A percentile compares a stretch with the other conserved stretches of the same genome.
These are phyloP conservation scores for Exophiala sp. DNA, from an alignment of 2,329 filamentous ascomycete species.

Conservation along the genomic window DNA sequence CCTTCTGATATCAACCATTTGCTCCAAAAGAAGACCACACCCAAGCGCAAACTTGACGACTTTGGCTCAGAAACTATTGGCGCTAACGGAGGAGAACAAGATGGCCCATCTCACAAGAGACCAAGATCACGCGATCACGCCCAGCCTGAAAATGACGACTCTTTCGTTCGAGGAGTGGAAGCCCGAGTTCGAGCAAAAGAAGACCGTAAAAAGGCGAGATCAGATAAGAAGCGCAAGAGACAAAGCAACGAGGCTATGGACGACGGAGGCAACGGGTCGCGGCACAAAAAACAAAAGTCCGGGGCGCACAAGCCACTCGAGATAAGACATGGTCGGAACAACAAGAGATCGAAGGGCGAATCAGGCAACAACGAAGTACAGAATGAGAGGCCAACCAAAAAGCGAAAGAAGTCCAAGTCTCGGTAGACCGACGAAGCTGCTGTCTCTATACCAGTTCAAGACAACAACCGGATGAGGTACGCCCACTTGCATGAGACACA, in stretches of 20 bases:
- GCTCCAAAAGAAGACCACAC: conserved; percentile 9
- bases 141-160: conserved; percentile 17
- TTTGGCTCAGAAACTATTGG: conserved; percentile 3
- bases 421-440: background rate
- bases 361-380: background rate
- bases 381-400: conserved; percentile 9
- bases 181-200: conserved; percentile 42
- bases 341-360: conserved; percentile 7
- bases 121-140: background rate
- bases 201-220: conserved; percentile 35
- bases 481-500: background rate
- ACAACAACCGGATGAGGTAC: background rate
- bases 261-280: conserved; percentile 11
- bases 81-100: background rate
- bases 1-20: conserved; percentile 21
- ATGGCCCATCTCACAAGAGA: conserved; percentile 29
- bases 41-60: conserved; percentile 17
- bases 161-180: conserved; percentile 41
- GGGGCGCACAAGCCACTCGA: background rate
- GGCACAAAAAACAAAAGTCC: conserved; percentile 13
- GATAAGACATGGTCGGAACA: background rate
- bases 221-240: conserved; percentile 41
- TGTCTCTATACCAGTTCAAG: background rate
- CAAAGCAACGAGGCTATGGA: conserved; percentile 22
- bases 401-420: conserved; percentile 8